Evolutionary conservation across 129 eudicot genomes (phyloP).

Genomic region (Flaveria trinervia): DNA sequence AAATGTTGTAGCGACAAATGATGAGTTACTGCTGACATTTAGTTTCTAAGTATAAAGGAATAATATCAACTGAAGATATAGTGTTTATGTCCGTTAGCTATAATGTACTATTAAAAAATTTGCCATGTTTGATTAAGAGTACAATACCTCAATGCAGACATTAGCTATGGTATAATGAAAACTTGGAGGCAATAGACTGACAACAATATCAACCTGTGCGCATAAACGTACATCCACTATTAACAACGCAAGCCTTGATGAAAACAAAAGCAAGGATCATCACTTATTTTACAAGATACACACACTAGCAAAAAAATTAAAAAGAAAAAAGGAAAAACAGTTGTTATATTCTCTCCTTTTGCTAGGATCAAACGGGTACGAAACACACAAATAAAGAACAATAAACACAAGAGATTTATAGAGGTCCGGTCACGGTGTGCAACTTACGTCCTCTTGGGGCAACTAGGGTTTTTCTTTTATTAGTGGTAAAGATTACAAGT

Average conservation of each 20-base stretch:
- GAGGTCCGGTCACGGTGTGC: too few species aligned
- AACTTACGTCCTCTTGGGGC: too few species aligned
- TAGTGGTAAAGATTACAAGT: too few species aligned
- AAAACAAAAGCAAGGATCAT: constrained; percentile 20
- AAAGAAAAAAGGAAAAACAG: neutral
- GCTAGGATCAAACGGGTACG: too few species aligned
- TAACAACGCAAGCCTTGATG: constrained; percentile 13
- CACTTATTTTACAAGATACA: neutral
- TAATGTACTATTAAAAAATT: neutral
- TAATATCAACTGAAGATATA: neutral
- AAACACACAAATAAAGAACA: too few species aligned
- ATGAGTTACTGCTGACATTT: constrained; percentile 10
- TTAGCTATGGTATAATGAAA: constrained; percentile 73
- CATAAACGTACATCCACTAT: constrained; percentile 24
- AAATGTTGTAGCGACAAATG: neutral
- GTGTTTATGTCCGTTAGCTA: neutral
- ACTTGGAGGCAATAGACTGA: constrained; percentile 92
- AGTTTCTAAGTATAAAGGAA: neutral
- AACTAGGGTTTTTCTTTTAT: too few species aligned
- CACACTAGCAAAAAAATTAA: neutral
- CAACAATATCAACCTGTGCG: constrained; percentile 82
- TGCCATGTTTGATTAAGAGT: constrained; percentile 17
- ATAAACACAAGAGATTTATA: too few species aligned
- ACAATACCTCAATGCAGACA: constrained; percentile 77
- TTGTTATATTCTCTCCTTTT: neutral